These are phyloP conservation scores for Emericellopsis terricola DNA, from an alignment of 495 filamentous ascomycete species.

Conservation along the genomic window DNA sequence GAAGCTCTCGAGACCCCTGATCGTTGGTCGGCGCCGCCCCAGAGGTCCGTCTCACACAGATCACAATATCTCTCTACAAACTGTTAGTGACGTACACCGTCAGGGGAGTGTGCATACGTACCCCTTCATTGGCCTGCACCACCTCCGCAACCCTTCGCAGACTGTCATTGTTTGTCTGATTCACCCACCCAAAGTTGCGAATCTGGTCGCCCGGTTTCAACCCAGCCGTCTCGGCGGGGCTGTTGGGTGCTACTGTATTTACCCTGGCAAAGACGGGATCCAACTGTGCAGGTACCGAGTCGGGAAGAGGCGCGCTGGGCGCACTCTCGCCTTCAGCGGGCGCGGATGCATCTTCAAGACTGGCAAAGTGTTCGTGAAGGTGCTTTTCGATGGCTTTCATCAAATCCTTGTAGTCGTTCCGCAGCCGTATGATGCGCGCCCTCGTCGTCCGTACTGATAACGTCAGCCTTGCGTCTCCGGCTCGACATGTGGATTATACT, in stretches of 20 bases:
- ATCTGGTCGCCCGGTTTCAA: slow-evolving; percentile 70
- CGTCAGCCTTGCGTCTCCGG: slow-evolving; percentile 6
- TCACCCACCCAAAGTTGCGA: slow-evolving; percentile 64
- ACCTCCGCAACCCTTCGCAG: slow-evolving; percentile 68
- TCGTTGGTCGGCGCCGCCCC: too few species aligned
- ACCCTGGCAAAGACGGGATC: slow-evolving; percentile 78
- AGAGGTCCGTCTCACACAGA: too few species aligned
- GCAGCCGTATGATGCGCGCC: slow-evolving; percentile 70
- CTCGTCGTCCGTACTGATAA: slow-evolving; percentile 69
- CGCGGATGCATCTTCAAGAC: slow-evolving; percentile 19
- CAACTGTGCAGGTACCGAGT: slow-evolving; percentile 20
- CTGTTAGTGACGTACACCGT: slow-evolving; percentile 1
- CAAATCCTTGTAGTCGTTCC: slow-evolving; percentile 83
- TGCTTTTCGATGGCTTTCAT: slow-evolving; percentile 68
- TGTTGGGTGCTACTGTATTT: slow-evolving; percentile 59
- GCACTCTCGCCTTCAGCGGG: not conserved
- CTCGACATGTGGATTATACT: slow-evolving; percentile 29
- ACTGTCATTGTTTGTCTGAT: slow-evolving; percentile 68
- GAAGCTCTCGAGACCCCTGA: slow-evolving; percentile 47
- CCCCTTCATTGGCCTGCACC: slow-evolving; percentile 78
- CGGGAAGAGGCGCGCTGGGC: slow-evolving; percentile 8
- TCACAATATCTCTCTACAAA: slow-evolving; percentile 41
- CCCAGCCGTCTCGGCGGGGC: slow-evolving; percentile 73
- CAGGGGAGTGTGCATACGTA: slow-evolving; percentile 28
- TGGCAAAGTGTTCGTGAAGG: slow-evolving; percentile 63